Conservation (phyloP, 106 monocot genomes). For the Vanilla planifolia region DNA sequence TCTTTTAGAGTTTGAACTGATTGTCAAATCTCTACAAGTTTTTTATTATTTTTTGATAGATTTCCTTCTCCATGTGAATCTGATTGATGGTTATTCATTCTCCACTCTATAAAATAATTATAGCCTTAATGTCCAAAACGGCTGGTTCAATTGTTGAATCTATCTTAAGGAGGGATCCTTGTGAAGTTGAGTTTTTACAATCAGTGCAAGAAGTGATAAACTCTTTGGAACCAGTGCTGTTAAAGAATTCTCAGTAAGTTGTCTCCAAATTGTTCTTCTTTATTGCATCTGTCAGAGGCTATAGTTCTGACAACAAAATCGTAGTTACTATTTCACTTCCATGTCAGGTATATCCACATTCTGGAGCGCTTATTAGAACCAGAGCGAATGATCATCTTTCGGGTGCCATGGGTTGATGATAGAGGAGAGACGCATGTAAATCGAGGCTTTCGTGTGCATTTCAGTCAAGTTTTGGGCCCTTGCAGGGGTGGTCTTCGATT, state of each 20-base stretch:
- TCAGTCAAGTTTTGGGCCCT: constrained; percentile 91
- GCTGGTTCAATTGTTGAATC: constrained; percentile 92
- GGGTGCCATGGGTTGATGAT: constrained; percentile 98
- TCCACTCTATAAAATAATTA: constrained; percentile 14
- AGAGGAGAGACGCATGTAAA: constrained; percentile 95
- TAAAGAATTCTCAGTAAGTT: constrained; percentile 94
- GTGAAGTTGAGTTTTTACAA: constrained; percentile 92
- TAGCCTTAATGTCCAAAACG: constrained; percentile 92
- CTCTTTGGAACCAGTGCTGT: constrained; percentile 82
- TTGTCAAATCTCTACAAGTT: background rate
- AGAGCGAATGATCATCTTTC: constrained; percentile 76
- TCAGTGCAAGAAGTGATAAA: constrained; percentile 96
- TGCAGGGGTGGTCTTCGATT: constrained; percentile 98
- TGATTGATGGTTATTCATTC: constrained; percentile 19
- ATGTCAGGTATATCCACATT: constrained; percentile 75
- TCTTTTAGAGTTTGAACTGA: background rate
- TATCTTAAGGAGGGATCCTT: constrained; percentile 84
- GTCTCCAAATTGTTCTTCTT: background rate
- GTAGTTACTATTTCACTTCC: background rate
- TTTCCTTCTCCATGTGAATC: constrained; percentile 7
- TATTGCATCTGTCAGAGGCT: background rate
- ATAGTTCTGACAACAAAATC: background rate
- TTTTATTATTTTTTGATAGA: constrained; percentile 4
- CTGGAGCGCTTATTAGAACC: constrained; percentile 95
- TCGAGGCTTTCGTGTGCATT: constrained; percentile 93